These are phyloP conservation scores for Drosera spatulata DNA, from an alignment of 179 eudicot species.

Conservation along the genomic window DNA sequence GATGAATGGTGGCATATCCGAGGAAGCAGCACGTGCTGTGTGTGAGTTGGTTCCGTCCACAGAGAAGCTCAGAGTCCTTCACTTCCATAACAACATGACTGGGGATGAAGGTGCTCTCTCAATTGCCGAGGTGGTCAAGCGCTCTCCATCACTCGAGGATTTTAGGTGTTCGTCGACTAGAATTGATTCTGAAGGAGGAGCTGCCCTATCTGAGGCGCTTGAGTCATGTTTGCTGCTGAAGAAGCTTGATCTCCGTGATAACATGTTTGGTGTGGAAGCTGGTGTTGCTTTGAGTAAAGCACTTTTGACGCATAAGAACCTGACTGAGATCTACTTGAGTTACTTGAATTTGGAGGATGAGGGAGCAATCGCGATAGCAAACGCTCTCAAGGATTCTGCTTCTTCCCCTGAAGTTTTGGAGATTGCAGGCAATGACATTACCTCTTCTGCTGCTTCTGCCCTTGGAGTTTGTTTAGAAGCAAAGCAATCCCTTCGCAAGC, in stretches of 20 bases:
- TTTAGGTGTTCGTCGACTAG: slow-evolving; percentile 66
- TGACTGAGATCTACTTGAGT: slow-evolving; percentile 42
- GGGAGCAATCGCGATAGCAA: slow-evolving; percentile 39
- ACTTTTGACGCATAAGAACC: slow-evolving; percentile 24
- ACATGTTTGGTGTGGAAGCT: slow-evolving; percentile 65
- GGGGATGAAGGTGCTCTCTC: slow-evolving; percentile 72
- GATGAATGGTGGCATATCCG: slow-evolving; percentile 68
- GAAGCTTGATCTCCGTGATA: slow-evolving; percentile 60
- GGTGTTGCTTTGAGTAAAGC: slow-evolving; percentile 45
- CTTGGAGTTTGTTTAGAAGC: slow-evolving; percentile 33
- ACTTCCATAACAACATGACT: slow-evolving; percentile 67
- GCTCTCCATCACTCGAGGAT: slow-evolving; percentile 44
- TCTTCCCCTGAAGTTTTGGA: slow-evolving; percentile 50
- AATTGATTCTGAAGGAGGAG: slow-evolving; percentile 52
- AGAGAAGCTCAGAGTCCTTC: slow-evolving; percentile 47
- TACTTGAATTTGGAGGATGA: slow-evolving; percentile 55
- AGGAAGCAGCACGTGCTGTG: slow-evolving; percentile 64
- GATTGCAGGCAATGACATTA: slow-evolving; percentile 63
- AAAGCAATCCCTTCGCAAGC: slow-evolving; percentile 23
- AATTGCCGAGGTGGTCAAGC: slow-evolving; percentile 41
- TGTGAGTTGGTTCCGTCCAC: slow-evolving; percentile 56
- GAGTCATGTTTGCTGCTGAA: slow-evolving; percentile 28
- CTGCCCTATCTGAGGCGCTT: slow-evolving; percentile 48
- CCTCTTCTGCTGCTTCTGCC: slow-evolving; percentile 33
- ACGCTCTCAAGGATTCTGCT: slow-evolving; percentile 39